Evolutionary conservation across 768 basidiomycete genomes (phyloP), one percentile per base, ranked within the genome.

Genomic region (Phallus indusiatus): DNA sequence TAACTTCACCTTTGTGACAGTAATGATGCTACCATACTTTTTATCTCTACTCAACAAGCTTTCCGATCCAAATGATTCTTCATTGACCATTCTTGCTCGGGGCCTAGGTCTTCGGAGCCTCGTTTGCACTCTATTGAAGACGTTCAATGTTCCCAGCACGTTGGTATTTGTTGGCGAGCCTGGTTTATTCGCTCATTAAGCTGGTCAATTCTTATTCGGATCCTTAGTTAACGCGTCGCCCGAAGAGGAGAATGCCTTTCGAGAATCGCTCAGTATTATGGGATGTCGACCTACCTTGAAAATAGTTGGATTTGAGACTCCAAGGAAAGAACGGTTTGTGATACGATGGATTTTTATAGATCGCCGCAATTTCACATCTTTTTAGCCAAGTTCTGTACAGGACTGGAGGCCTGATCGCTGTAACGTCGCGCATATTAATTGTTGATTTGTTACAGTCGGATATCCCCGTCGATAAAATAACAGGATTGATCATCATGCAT

Each of bases 381-480:
- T 34, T n/a, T 24, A 91, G 94, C 66, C 87, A 92, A 72, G 81
- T 81, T 46, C 70, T 97, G 55, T 97, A 97, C 74, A 86, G 86
- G 61, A 79, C 80, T 60, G 95, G 95, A 4, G 94, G 94, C 5
- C 75, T 98, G 1, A 79, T 98, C 53, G 90, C 90, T 7, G 86
- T 97, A 33, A 98, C 96, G 0, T 94, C 91, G 22, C 84, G 91
- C 18, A 98, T 99, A 64, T 75, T 98, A 12, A 88, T 95, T 21
- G 94, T 95, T 55, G 96, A 99, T 69, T 89, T 98, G 84, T 74
- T 99, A 33, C 87, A 87, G 68, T 78, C 81, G 22, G 88, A 90
- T 66, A 82, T 98, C 28, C 94, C 94, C 1, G 85, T 81, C 1
- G 80, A 89, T 35, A 75, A 93, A 53, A 87, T 99, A 47, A 89